phyloP scores from a whole-genome alignment of 352 stramenopile species.

The Blastocystis sp. region DNA sequence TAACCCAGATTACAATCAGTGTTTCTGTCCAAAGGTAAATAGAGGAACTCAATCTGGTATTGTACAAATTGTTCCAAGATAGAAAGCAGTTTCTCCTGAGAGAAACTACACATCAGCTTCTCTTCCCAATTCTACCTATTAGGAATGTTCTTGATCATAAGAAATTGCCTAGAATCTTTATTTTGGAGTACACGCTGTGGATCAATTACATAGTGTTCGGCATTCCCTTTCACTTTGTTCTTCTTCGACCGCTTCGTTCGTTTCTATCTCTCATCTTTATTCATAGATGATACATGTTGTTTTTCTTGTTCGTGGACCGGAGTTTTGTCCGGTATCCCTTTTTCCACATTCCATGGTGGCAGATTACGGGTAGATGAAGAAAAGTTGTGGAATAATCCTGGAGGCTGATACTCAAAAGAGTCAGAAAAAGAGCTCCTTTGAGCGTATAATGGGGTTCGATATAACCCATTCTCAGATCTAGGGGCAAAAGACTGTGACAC shows the following conservation, averaged over 20 bases:
- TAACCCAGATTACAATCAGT: constrained; percentile 51
- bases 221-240: constrained; percentile 7
- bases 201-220: constrained; percentile 49
- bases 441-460: too few relatives aligned
- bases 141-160: constrained; percentile 55
- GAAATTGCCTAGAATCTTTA: constrained; percentile 26
- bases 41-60: constrained; percentile 40
- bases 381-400: too few relatives aligned
- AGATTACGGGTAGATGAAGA: too few relatives aligned
- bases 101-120: not conserved
- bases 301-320: too few relatives aligned
- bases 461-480: too few relatives aligned
- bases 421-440: too few relatives aligned
- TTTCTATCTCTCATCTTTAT: not conserved
- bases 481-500: too few relatives aligned
- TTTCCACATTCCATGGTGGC: too few relatives aligned
- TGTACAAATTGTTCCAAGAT: constrained; percentile 24
- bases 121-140: not conserved
- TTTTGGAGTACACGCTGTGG: not conserved
- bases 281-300: too few relatives aligned
- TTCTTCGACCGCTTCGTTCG: constrained; percentile 49
- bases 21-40: constrained; percentile 23
- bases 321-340: too few relatives aligned
- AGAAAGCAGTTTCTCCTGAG: constrained; percentile 16
- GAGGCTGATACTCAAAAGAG: too few relatives aligned